Evolutionary conservation across 805 yeast species (phyloP), one percentile per base, ranked within the genome.

Genomic region (Hanseniaspora meyeri): DNA sequence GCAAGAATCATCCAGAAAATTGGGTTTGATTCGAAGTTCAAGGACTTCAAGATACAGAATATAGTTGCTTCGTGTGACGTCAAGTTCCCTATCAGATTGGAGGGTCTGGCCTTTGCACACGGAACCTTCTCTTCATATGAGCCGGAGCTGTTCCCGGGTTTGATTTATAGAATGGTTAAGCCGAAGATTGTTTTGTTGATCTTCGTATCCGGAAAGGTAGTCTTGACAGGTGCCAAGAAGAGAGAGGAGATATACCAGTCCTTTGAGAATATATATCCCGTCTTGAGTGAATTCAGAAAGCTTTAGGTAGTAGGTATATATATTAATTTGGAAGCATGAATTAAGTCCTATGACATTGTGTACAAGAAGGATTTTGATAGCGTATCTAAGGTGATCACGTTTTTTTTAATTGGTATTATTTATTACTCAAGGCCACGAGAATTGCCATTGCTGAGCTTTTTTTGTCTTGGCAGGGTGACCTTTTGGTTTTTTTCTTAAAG

Each of bases 11-110:
- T 93, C 62, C 98, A 93, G 70, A 93, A 93, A 70, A 83, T 93
- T 63, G 98, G 98, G 2, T 93, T 93, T 74, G 87, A 90, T 68
- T 97, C 98, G 57, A 93, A 93, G 69, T 93, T 93, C 68, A 91
- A 97, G 36, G 97, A 93, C 69, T 93, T 93, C 74, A 93, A 93
- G 72, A 93, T 93, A 64, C 98, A 93, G 72, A 93, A 93, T 72
- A 93, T 93, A 67, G 98, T 93, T 51, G 97, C 97, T 14, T 87
- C 96, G 38, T 93, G 98, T 79, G 98, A 93, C 68, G 98, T 93
- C 56, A 91, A 93, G 70, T 93, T 93, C 70, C 98, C 98, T 19
- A 93, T 93, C 62, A 81, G 98, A 69, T 75, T 93, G 62, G 98
- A 93, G 74, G 98, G 98, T 59, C 78, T 93, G 65, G 98, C 98